These are phyloP conservation scores for Isoetes taiwanensis DNA, from an alignment of 75 land plant genomes.

Conservation along the genomic window DNA sequence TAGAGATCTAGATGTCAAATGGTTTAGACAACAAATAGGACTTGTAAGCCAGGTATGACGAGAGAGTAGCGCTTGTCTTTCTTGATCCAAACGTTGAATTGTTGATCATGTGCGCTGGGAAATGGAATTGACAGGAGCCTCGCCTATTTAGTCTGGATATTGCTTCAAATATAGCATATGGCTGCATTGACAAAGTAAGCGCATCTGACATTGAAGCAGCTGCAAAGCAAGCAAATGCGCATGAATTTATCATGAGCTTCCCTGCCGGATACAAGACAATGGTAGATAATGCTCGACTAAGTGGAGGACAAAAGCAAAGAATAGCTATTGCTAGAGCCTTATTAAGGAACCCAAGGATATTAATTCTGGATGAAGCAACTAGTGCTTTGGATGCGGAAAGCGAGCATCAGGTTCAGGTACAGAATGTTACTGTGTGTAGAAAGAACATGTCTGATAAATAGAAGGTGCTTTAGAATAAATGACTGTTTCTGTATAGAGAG, in stretches of 20 bases:
- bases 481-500: slow-evolving; percentile 16
- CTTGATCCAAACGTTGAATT: too few relatives aligned
- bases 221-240: slow-evolving; percentile 83
- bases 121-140: slow-evolving; percentile 50
- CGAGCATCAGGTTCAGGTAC: slow-evolving; percentile 74
- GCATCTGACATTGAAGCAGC: slow-evolving; percentile 62
- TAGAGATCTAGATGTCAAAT: slow-evolving; percentile 49
- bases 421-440: neutral
- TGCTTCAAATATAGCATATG: slow-evolving; percentile 73
- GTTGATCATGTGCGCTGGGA: too few relatives aligned
- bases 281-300: slow-evolving; percentile 75
- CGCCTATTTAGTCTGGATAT: slow-evolving; percentile 76
- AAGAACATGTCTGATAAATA: neutral
- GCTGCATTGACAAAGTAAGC: slow-evolving; percentile 40
- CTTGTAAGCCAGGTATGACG: slow-evolving; percentile 80
- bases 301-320: slow-evolving; percentile 95
- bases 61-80: too few relatives aligned
- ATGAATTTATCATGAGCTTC: slow-evolving; percentile 62
- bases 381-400: slow-evolving; percentile 95
- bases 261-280: slow-evolving; percentile 71
- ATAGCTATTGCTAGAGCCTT: slow-evolving; percentile 93
- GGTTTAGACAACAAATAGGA: slow-evolving; percentile 77
- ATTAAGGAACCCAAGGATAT: slow-evolving; percentile 65
- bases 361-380: slow-evolving; percentile 92
- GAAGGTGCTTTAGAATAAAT: neutral